Percentiles rank a stretch among this genome's conserved stretches.
phyloP scores from a whole-genome alignment of 768 basidiomycete genomes.

The Tulasnella sp. region DNA sequence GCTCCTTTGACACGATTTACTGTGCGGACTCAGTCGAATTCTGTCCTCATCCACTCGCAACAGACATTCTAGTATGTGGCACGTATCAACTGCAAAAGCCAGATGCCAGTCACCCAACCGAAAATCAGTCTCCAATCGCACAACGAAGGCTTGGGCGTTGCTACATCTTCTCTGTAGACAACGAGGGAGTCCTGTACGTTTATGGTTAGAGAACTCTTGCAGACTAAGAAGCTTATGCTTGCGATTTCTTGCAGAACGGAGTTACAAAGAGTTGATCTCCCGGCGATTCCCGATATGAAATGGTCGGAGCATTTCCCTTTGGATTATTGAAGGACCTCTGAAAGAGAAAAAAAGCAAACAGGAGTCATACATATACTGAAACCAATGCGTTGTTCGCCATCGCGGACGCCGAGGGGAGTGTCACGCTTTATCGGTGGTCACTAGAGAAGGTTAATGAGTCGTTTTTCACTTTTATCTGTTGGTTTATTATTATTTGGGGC shows the following conservation, averaged over 20 bases:
- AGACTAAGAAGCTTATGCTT: neutral
- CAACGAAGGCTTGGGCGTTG: conserved; percentile 53
- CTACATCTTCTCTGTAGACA: conserved; percentile 46
- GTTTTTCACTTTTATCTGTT: neutral
- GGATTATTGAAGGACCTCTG: conserved; percentile 10
- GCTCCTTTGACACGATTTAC: conserved; percentile 50
- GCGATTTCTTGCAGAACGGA: conserved; percentile 28
- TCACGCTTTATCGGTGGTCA: conserved; percentile 54
- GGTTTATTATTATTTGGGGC: too few species aligned
- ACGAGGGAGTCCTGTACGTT: conserved; percentile 16
- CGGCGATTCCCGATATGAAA: conserved; percentile 89
- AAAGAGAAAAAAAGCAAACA: conserved; percentile 10
- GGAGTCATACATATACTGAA: conserved; percentile 18
- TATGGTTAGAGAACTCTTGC: conserved; percentile 12
- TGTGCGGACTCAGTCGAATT: conserved; percentile 91
- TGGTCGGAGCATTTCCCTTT: conserved; percentile 47
- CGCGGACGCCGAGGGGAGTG: conserved; percentile 75
- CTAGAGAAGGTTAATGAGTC: conserved; percentile 35
- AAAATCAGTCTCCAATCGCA: conserved; percentile 12
- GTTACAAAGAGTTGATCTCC: conserved; percentile 56
- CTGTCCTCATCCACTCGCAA: conserved; percentile 54
- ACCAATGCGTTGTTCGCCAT: conserved; percentile 47
- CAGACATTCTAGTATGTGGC: conserved; percentile 71
- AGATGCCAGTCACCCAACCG: conserved; percentile 21
- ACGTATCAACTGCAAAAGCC: conserved; percentile 71